phyloP scores from a whole-genome alignment of 1,139 yeast genomes.

The Kluyveromyces sp. region DNA sequence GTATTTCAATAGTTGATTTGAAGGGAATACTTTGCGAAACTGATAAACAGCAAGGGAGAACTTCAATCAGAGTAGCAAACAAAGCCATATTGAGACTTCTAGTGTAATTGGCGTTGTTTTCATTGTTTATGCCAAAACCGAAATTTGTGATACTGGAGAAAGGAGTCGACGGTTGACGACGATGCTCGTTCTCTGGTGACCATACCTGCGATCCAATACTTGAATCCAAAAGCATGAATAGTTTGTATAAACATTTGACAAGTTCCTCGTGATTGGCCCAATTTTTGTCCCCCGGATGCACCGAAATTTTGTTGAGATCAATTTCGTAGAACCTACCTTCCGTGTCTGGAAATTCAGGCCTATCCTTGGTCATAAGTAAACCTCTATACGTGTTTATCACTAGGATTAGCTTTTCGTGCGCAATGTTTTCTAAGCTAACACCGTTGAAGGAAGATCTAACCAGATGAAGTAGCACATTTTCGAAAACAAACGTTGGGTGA shows the following conservation, averaged over 20 bases:
- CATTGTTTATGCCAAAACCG: slow-evolving; percentile 43
- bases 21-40: slow-evolving; percentile 46
- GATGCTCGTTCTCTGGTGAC: slow-evolving; percentile 30
- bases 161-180: slow-evolving; percentile 31
- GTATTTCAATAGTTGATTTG: slow-evolving; percentile 60
- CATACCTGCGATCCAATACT: slow-evolving; percentile 46
- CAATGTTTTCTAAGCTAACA: slow-evolving; percentile 48
- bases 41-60: slow-evolving; percentile 62
- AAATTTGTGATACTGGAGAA: slow-evolving; percentile 37
- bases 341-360: slow-evolving; percentile 73
- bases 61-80: slow-evolving; percentile 62
- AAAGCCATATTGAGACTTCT: slow-evolving; percentile 41
- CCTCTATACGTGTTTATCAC: slow-evolving; percentile 66
- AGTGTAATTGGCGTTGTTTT: slow-evolving; percentile 20
- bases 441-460: slow-evolving; percentile 53
- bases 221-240: slow-evolving; percentile 55
- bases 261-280: slow-evolving; percentile 67
- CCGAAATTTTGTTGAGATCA: slow-evolving; percentile 27
- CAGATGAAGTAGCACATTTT: slow-evolving; percentile 60
- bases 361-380: slow-evolving; percentile 56
- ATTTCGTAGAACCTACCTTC: slow-evolving; percentile 38
- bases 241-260: slow-evolving; percentile 50
- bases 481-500: slow-evolving; percentile 72
- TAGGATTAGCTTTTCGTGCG: slow-evolving; percentile 64
- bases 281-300: slow-evolving; percentile 33